Base-by-base conservation (phyloP, 176 grass and related monocot genomes). In the Raddia guianensis region DNA sequence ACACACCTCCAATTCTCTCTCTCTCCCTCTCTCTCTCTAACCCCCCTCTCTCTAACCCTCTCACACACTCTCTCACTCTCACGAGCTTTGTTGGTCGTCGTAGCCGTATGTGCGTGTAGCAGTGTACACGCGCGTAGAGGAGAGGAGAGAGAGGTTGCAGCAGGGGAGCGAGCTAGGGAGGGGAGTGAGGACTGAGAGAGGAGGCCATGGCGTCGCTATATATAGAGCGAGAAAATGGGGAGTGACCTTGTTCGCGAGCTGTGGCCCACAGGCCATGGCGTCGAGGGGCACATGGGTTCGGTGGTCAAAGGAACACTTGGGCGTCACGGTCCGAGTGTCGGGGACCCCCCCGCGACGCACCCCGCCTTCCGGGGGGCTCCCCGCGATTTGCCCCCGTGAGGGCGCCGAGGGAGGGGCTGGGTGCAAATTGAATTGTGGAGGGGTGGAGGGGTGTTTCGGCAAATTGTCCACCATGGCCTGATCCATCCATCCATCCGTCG, bases 241-340 rank as follows among this genome's bases (percentile, higher is more conserved):
- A 2, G 40, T 9, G 52, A 15, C 33, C 34, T 42, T 43, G 60
- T 34, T 63, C 60, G 27, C 6, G 72, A 43, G 72, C 33, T 56
- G 62, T 8, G 51, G 72, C 32, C 35, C 19, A 33, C 65, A 70
- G 80, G 27, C 27, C 27, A 27, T 27, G 27, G 27, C 81, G 81
- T 83, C 81, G 62, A 62, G 83, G 68, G 50, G 58, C 76, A 49
- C 35, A 21, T 34, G 40, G 49, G 68, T 35, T 72, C 49, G 51
- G 18, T 47, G 77, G 84, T 86, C 84, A 80, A 86, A 86, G 49
- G 0, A 64, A 48, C 84, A 58, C 49, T 78, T 66, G 84, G 84
- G 60, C 76, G 68, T 80, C 84, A 43, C 77, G 84, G 76, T 86
- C 77, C 70, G 50, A 80, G 27, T 74, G 84, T 86, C 84, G 76